These are phyloP conservation scores for Aspergillus ochraceoroseus DNA, from an alignment of 2,329 filamentous ascomycete genomes.

Conservation along the genomic window DNA sequence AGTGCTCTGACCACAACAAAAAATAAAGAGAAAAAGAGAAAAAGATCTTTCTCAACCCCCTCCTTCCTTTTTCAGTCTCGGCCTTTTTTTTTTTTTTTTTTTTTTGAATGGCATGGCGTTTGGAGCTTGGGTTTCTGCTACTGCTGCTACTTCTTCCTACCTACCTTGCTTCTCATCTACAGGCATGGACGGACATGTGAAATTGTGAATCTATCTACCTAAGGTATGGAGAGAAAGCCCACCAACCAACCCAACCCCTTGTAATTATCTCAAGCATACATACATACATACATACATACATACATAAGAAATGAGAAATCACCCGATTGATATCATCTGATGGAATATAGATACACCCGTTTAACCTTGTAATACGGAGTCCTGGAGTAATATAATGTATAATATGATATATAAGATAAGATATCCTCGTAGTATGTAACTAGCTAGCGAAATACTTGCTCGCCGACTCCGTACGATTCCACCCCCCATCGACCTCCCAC, in stretches of 20 bases:
- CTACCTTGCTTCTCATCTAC: too few species aligned
- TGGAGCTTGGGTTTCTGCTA: neutral
- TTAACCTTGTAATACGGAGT: too few species aligned
- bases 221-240: too few species aligned
- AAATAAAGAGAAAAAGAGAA: neutral
- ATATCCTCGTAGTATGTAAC: too few species aligned
- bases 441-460: too few species aligned
- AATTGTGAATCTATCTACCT: too few species aligned
- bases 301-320: neutral
- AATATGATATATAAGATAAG: too few species aligned
- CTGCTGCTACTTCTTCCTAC: neutral
- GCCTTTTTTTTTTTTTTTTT: neutral
- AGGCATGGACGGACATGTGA: too few species aligned
- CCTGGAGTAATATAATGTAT: too few species aligned
- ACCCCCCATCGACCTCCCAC: constrained; percentile 31
- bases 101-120: neutral
- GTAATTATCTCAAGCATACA: neutral
- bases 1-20: constrained; percentile 34
- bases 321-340: too few species aligned
- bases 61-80: neutral
- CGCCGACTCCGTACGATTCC: constrained; percentile 11
- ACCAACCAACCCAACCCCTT: too few species aligned
- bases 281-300: constrained; percentile 2
- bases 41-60: neutral
- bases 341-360: too few species aligned